phyloP scores from a whole-genome alignment of 495 filamentous ascomycete species.

The Podospora pseudopauciseta region DNA sequence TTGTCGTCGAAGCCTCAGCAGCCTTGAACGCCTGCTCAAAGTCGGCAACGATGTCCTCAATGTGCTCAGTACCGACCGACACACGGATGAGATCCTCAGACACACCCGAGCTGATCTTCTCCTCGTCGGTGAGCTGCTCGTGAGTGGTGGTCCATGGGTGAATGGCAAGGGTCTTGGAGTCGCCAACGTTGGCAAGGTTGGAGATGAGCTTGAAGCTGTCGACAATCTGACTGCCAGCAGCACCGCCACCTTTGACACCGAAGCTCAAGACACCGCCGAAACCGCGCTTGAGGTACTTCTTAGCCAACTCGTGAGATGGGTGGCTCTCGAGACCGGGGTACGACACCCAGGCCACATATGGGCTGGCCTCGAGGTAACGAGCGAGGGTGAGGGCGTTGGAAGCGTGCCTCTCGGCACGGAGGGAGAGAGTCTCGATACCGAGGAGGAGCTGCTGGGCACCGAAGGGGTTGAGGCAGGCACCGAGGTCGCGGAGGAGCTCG shows the following conservation, averaged over 20 bases:
- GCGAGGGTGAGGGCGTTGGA: slow-evolving; percentile 80
- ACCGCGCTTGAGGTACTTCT: slow-evolving; percentile 84
- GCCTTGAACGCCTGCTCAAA: slow-evolving; percentile 87
- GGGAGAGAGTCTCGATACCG: slow-evolving; percentile 83
- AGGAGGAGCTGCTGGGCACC: slow-evolving; percentile 91
- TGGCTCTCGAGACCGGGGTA: slow-evolving; percentile 89
- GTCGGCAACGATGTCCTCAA: slow-evolving; percentile 96
- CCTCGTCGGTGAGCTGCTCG: slow-evolving; percentile 84
- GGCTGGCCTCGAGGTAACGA: slow-evolving; percentile 76
- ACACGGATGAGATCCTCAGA: slow-evolving; percentile 94
- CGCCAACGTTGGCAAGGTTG: slow-evolving; percentile 76
- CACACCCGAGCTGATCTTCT: slow-evolving; percentile 76
- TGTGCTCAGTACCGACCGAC: slow-evolving; percentile 95
- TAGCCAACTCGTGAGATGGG: slow-evolving; percentile 71
- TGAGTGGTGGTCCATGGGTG: slow-evolving; percentile 97
- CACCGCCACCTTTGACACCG: slow-evolving; percentile 83
- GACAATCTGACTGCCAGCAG: slow-evolving; percentile 79
- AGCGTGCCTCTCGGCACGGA: slow-evolving; percentile 84
- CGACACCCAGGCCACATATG: slow-evolving; percentile 87
- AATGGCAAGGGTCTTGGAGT: slow-evolving; percentile 90
- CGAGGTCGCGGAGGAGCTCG: slow-evolving; percentile 85
- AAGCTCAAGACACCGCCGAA: slow-evolving; percentile 92
- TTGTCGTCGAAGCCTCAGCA: slow-evolving; percentile 32
- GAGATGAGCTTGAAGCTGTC: slow-evolving; percentile 94
- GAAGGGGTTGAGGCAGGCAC: slow-evolving; percentile 83